These are phyloP conservation scores for Tetragonia tetragonoides DNA, from an alignment of 148 eudicot genomes.

Conservation along the genomic window DNA sequence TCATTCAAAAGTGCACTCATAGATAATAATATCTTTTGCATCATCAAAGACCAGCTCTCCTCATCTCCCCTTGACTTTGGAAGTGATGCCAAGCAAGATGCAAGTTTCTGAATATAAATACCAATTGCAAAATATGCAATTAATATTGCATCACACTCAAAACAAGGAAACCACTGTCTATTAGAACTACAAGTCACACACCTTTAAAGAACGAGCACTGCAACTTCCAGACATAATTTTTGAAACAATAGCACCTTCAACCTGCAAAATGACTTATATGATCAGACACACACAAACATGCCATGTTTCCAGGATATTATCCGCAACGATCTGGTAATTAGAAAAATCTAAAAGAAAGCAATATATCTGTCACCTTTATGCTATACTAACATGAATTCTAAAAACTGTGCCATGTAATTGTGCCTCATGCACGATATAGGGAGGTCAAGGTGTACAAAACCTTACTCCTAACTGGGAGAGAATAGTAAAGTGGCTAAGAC, in stretches of 20 bases:
- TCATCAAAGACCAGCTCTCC: conserved; percentile 82
- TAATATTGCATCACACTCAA: neutral
- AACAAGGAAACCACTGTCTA: neutral
- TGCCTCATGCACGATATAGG: no score
- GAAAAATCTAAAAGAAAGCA: neutral
- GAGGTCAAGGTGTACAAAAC: no score
- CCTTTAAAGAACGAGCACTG: conserved; percentile 51
- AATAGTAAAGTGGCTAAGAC: no score
- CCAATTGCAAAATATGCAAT: conserved; percentile 4
- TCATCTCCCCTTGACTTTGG: conserved; percentile 85
- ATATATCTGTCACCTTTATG: neutral
- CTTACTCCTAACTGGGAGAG: no score
- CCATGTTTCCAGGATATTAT: conserved; percentile 12
- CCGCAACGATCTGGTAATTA: neutral
- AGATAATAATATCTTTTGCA: conserved; percentile 67
- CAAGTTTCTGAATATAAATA: conserved; percentile 58
- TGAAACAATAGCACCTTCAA: conserved; percentile 71
- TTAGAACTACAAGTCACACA: conserved; percentile 24
- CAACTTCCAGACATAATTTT: conserved; percentile 64
- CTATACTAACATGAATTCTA: neutral
- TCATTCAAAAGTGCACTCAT: conserved; percentile 55
- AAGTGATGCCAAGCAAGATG: conserved; percentile 73
- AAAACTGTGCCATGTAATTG: no score
- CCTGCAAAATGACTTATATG: conserved; percentile 44
- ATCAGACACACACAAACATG: conserved; percentile 20